Evolutionary conservation across 495 filamentous ascomycete genomes (phyloP), one percentile per base, ranked within the genome.

Genomic region (Hypoxylon fragiforme): DNA sequence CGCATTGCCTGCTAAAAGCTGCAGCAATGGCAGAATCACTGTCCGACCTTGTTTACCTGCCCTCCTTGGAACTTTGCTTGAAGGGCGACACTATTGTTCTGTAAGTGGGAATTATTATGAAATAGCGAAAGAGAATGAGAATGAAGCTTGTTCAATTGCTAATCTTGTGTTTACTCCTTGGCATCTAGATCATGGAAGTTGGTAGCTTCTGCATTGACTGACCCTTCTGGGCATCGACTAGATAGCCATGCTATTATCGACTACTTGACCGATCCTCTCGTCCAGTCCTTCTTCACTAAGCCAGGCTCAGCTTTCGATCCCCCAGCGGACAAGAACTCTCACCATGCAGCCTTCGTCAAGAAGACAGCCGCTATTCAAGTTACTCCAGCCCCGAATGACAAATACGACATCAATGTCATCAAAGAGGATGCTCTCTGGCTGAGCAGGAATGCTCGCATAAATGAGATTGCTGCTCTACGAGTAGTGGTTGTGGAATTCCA

Each of bases 301-400:
- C 83, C 85, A 41, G 71, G 83, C 67, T 80, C 72, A 44, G 81
- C 83, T 38, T 92, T 89, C 68, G 71, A 78, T 40, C 59, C 77
- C 2, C 69, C 85, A 68, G 54, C 81, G 77, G 48, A 55, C 32
- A 55, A 28, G 36, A 53, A 9, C 13, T 31, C 40, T 63, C 55
- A 68, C 40, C 49, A 54, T 47, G 51, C 83, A 62, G 77, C 81
- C 3, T 96, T 96, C 66, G 88, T 92, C 46, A 90, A 86, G 32
- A 92, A 85, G 70, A 97, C 91, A 1, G 87, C 92, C 13, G 85
- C 92, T n/a, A 95, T 97, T 44, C 86, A 96, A 67, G 85, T 91
- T 36, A 81, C 88, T 18, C 86, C 89, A 3, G 80, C 81, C 7
- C 72, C 82, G 16, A 83, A 84, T 57, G 79, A 81, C 12, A 78